Conservation (phyloP, 192 early-diverging fungal species). For the Coemansia interrupta region DNA sequence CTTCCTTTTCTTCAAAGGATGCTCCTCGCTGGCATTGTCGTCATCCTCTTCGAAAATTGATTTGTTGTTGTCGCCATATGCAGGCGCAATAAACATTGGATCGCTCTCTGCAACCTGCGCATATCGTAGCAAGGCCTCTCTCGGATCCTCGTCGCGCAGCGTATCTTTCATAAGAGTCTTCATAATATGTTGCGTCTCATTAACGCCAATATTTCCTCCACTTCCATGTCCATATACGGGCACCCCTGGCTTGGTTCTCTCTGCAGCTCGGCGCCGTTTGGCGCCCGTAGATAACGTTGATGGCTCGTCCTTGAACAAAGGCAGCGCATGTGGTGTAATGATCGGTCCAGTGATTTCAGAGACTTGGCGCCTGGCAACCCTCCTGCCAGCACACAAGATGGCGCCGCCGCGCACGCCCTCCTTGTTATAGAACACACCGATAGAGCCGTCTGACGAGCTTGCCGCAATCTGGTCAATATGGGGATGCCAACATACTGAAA, state of each 20-base stretch:
- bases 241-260: conserved; percentile 57
- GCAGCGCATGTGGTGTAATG: conserved; percentile 84
- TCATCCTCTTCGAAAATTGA: conserved; percentile 58
- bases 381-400: conserved; percentile 63
- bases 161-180: conserved; percentile 71
- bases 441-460: conserved; percentile 71
- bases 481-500: conserved; percentile 81
- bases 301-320: conserved; percentile 78
- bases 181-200: conserved; percentile 81
- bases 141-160: conserved; percentile 82
- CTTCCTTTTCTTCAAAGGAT: conserved; percentile 12
- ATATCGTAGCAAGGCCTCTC: conserved; percentile 86
- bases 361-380: neutral
- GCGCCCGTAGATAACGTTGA: conserved; percentile 43
- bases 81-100: conserved; percentile 81
- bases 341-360: conserved; percentile 55
- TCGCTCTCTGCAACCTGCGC: conserved; percentile 75
- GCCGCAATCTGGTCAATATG: conserved; percentile 83
- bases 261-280: conserved; percentile 80
- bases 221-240: conserved; percentile 76
- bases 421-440: conserved; percentile 75
- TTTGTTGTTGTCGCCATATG: conserved; percentile 76
- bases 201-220: conserved; percentile 84
- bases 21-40: neutral
- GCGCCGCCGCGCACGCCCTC: conserved; percentile 65